Evolutionary conservation across 768 basidiomycete genomes (phyloP), one percentile per base, ranked within the genome.

Genomic region (Polyporus arcularius): DNA sequence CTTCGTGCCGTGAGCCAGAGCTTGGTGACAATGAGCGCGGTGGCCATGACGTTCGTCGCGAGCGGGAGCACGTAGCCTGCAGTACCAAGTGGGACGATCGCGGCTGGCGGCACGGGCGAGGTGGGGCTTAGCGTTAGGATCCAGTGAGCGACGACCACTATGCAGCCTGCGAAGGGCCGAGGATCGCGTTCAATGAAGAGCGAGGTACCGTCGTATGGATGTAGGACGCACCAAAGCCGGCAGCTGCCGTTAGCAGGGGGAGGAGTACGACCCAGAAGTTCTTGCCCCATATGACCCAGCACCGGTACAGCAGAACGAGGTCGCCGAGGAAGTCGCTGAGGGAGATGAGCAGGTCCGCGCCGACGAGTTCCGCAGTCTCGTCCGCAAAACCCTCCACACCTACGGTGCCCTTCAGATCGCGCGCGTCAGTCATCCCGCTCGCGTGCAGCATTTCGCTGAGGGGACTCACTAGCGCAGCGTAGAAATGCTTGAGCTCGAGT

Each of bases 41-140:
- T 80, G 38, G 80, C 73, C 32, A 81, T 58, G 63, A 76, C 55
- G 56, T 81, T 82, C 3, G 77, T 75, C 53, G 71, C 72, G 32
- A 81, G 72, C 1, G 80, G 76, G 32, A 81, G 72, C 30, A 58
- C 18, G 41, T 76, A 80, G 14, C 60, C 69, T 0, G 78, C 77
- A 8, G 73, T 72, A 30, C 72, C 72, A 6, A 80, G 66, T 2
- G 79, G 74, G 16, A 73, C 72, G n/a, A 77, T 49, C 6, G 61
- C 63, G 4, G 73, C 62, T 16, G 78, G 78, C 10, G 78, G 74
- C n/a, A 67, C 57, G 8, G 76, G 72, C 1, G 76, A 58, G 5
- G 63, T 64, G 4, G 74, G 76, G 49, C 66, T 65, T 6, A 53
- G 73, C 2, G 51, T 50, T 4, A 75, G 50, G 10, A 78, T 56